Percentiles rank a stretch among this genome's conserved stretches.
Conservation (phyloP, 1,284 basidiomycete species). For the Melampsora abietis-canadensis region DNA sequence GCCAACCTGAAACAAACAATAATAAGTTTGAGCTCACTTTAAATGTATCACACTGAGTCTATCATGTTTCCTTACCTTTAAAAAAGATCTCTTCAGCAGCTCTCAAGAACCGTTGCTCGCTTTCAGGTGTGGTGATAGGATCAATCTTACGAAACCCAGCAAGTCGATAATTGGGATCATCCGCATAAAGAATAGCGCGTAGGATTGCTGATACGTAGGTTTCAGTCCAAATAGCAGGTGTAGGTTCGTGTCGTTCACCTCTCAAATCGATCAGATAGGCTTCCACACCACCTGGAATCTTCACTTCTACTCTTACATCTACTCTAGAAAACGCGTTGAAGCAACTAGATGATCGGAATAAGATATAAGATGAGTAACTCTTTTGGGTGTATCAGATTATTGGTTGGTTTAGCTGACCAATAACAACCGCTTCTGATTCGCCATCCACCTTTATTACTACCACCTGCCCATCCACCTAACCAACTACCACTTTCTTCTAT, state of each 20-base stretch:
- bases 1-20: constrained; percentile 70
- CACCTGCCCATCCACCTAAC: constrained; percentile 72
- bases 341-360: constrained; percentile 61
- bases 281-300: constrained; percentile 93
- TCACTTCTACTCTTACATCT: constrained; percentile 94
- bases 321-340: constrained; percentile 98
- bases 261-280: constrained; percentile 91
- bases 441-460: constrained; percentile 61
- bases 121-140: constrained; percentile 83
- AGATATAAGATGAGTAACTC: not conserved
- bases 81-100: constrained; percentile 85
- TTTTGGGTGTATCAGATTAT: not conserved
- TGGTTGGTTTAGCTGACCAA: constrained; percentile 63
- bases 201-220: constrained; percentile 91
- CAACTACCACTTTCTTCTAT: constrained; percentile 87
- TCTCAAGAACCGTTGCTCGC: constrained; percentile 83
- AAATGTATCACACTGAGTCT: not conserved
- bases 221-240: constrained; percentile 91
- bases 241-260: constrained; percentile 91
- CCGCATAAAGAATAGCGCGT: constrained; percentile 87
- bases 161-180: constrained; percentile 84
- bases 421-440: constrained; percentile 91
- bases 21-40: not conserved
- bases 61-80: constrained; percentile 63
- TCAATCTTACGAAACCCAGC: constrained; percentile 94